Evolutionary conservation across 2,329 filamentous ascomycete genomes (phyloP), one percentile per base, ranked within the genome.

Genomic region (Scedosporium apiospermum): DNA sequence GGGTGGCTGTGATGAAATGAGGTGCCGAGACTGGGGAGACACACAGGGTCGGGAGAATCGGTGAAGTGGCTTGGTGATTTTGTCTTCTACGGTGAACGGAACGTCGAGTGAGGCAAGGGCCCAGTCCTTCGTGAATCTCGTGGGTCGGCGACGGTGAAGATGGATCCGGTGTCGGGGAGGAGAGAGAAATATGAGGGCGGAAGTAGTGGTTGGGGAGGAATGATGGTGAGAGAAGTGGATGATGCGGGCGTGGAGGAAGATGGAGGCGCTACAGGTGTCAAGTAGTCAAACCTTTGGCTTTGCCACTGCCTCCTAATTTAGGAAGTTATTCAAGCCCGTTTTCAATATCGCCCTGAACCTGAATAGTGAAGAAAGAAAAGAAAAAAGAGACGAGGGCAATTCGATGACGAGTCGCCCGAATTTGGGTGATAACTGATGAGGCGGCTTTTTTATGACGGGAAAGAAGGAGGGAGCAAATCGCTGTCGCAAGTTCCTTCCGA

Each of bases 201-300:
- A 57, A 63, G 62, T 69, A 67, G 65, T 67, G 65, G 68, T 68
- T 67, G 68, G 69, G 66, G 66, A 70, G 64, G 67, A 69, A 68
- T 70, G 71, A 71, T 70, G 71, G 71, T 72, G 69, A 69, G 69
- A 70, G 69, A 68, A 68, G 66, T 63, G 67, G 68, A 69, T 69
- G 70, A 67, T 64, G 58, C 67, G 69, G 68, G 70, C 62, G 69
- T 70, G 69, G 65, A 71, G 68, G 70, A 44, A n/a, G 34, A 55
- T 34, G 27, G 30, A 55, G 60, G 60, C 60, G 57, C 60, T 61
- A 61, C 49, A 61, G 60, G 49, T 34, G 49, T 44, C 46, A 42
- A 61, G 49, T 55, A 61, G 60, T 61, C 60, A 61, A 61, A 61
- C 60, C 60, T 61, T 61, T 61, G 30, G 60, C 46, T 44, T 51